These are phyloP conservation scores for Clavariopsis aquatica DNA, from an alignment of 495 filamentous ascomycete genomes.

Conservation along the genomic window DNA sequence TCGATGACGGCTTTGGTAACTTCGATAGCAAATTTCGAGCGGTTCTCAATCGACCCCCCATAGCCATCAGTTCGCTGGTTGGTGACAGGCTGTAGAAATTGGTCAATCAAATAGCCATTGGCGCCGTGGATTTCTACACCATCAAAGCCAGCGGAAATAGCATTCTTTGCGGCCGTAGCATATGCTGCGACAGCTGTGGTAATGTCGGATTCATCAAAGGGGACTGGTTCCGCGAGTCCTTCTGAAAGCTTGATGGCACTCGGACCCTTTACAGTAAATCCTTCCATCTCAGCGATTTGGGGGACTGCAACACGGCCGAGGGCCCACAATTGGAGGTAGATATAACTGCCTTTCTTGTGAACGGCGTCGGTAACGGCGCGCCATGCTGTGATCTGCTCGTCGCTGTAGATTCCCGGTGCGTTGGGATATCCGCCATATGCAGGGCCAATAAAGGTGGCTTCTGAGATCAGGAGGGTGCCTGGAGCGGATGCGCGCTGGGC, in stretches of 20 bases:
- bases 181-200: slow-evolving; percentile 57
- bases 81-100: slow-evolving; percentile 64
- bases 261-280: slow-evolving; percentile 48
- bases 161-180: slow-evolving; percentile 61
- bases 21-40: slow-evolving; percentile 66
- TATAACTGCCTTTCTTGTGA: slow-evolving; percentile 63
- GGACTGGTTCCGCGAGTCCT: slow-evolving; percentile 47
- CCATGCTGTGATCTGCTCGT: slow-evolving; percentile 64
- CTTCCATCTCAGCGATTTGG: slow-evolving; percentile 46
- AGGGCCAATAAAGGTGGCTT: slow-evolving; percentile 65
- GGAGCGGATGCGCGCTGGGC: slow-evolving; percentile 58
- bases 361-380: slow-evolving; percentile 63
- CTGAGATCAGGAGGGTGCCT: slow-evolving; percentile 65
- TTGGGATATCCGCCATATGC: slow-evolving; percentile 56
- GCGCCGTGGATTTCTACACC: slow-evolving; percentile 75
- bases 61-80: slow-evolving; percentile 68
- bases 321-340: slow-evolving; percentile 69
- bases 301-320: slow-evolving; percentile 57
- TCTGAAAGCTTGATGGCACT: slow-evolving; percentile 52
- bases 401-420: slow-evolving; percentile 64
- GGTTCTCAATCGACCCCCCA: slow-evolving; percentile 73
- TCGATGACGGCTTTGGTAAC: slow-evolving; percentile 61
- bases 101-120: slow-evolving; percentile 75
- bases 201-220: slow-evolving; percentile 61
- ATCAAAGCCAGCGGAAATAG: slow-evolving; percentile 71